These are phyloP conservation scores for Monosporascus sp. DNA, from an alignment of 2,329 filamentous ascomycete species.

Conservation along the genomic window DNA sequence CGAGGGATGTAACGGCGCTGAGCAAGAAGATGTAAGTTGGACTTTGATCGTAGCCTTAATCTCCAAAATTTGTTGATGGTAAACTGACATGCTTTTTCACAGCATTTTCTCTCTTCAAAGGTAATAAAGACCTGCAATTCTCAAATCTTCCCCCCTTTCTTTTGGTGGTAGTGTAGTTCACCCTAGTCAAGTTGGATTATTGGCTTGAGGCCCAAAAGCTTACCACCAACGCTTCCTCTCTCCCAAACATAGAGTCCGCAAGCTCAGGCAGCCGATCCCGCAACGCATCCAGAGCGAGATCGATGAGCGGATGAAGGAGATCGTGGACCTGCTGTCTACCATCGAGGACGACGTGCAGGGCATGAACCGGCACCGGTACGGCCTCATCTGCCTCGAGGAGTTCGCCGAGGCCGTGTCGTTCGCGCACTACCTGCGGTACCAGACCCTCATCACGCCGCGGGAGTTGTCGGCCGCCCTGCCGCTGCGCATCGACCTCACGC, in stretches of 20 bases:
- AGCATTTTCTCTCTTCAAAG: conserved; percentile 83
- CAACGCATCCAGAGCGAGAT: conserved; percentile 65
- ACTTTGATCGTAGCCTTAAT: conserved; percentile 2
- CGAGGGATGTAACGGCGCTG: conserved; percentile 83
- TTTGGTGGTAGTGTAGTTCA: neutral
- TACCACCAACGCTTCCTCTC: neutral
- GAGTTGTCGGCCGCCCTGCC: conserved; percentile 49
- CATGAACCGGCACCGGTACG: conserved; percentile 79
- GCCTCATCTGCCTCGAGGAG: conserved; percentile 86
- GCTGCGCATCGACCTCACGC: conserved; percentile 58
- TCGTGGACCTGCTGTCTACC: conserved; percentile 60
- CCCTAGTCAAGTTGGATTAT: too few relatives aligned
- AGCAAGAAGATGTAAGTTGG: conserved; percentile 88
- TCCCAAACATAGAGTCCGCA: conserved; percentile 50
- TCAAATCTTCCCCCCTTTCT: neutral
- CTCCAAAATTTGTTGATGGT: conserved; percentile 1
- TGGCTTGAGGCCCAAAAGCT: too few relatives aligned
- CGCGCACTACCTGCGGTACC: conserved; percentile 75
- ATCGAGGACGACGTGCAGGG: conserved; percentile 70
- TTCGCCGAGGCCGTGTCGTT: conserved; percentile 91
- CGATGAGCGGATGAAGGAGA: conserved; percentile 62
- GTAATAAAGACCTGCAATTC: conserved; percentile 34
- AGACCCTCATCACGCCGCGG: conserved; percentile 64
- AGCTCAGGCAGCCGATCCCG: conserved; percentile 58
- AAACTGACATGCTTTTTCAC: conserved; percentile 1